Conservation (phyloP, 2,329 filamentous ascomycete species). For the Aspergillus spinulosporus region DNA sequence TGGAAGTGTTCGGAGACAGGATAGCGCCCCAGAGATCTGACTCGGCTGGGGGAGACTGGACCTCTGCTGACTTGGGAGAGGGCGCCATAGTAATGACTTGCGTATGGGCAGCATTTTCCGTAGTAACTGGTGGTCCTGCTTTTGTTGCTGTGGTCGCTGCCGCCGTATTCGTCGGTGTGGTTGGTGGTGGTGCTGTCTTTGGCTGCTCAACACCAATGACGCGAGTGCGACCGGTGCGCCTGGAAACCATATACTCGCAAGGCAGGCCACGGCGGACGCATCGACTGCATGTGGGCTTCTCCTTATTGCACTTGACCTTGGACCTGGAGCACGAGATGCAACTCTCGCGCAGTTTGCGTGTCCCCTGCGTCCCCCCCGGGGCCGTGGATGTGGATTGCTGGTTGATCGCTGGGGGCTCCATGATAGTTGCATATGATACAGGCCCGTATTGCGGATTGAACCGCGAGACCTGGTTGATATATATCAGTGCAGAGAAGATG, state of each 20-base stretch:
- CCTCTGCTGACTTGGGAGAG: not conserved
- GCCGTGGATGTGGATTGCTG: too few relatives aligned
- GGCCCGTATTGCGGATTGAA: too few relatives aligned
- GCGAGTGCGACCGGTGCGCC: conserved; percentile 9
- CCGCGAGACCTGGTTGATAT: too few relatives aligned
- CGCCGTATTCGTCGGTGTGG: conserved; percentile 2
- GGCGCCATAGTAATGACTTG: not conserved
- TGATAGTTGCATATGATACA: too few relatives aligned
- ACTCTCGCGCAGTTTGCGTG: conserved; percentile 13
- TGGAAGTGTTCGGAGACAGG: not conserved
- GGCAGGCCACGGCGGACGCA: conserved; percentile 11
- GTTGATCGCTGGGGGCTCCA: too few relatives aligned
- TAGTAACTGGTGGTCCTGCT: too few relatives aligned
- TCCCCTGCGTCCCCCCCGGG: too few relatives aligned
- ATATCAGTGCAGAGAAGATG: too few relatives aligned
- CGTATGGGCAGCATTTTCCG: too few relatives aligned
- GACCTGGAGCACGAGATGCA: conserved; percentile 12
- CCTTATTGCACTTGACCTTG: conserved; percentile 15
- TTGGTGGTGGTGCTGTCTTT: not conserved
- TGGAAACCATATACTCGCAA: conserved; percentile 14
- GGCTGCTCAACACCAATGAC: not conserved
- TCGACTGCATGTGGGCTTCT: conserved; percentile 9
- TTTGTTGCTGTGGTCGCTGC: not conserved
- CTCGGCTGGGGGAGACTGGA: conserved; percentile 2
- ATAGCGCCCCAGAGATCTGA: conserved; percentile 8